Conservation (phyloP, 1,284 basidiomycete genomes). For the Gymnopus androsaceus region DNA sequence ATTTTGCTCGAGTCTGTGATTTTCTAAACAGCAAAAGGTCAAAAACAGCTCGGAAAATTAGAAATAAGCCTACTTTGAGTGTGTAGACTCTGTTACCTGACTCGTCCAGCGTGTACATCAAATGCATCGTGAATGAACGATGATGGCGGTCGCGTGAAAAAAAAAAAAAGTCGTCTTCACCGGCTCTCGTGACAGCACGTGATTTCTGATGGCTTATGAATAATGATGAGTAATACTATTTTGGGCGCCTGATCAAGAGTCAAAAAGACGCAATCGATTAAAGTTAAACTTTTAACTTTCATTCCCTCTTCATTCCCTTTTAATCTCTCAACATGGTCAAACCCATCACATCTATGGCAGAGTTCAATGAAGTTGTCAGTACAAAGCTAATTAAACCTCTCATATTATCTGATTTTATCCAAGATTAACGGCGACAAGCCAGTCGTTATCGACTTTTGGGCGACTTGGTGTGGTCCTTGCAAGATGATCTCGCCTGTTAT, state of each 20-base stretch:
- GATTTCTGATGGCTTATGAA: too few species aligned
- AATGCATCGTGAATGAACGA: constrained; percentile 83
- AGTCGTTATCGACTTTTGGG: constrained; percentile 64
- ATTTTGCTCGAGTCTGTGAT: constrained; percentile 75
- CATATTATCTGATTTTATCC: not conserved
- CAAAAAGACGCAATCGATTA: not conserved
- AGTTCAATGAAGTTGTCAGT: constrained; percentile 56
- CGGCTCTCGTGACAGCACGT: too few species aligned
- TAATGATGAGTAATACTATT: too few species aligned
- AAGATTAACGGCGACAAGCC: constrained; percentile 51
- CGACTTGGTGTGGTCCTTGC: constrained; percentile 66
- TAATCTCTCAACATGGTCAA: not conserved
- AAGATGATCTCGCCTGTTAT: constrained; percentile 69
- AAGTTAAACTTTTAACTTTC: not conserved
- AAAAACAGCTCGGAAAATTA: constrained; percentile 13
- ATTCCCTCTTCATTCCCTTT: not conserved
- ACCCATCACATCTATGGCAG: constrained; percentile 49
- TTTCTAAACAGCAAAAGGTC: constrained; percentile 59
- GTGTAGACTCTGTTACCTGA: constrained; percentile 85
- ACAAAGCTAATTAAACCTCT: not conserved
- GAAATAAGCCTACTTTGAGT: constrained; percentile 67
- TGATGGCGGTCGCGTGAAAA: not conserved
- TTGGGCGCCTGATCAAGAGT: too few species aligned
- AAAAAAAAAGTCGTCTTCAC: not conserved
- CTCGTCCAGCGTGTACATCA: constrained; percentile 89